A percentile compares a stretch with the other conserved stretches of the same genome.
Conservation (phyloP, 768 basidiomycete species). For the Nevesoporus exiguus region DNA sequence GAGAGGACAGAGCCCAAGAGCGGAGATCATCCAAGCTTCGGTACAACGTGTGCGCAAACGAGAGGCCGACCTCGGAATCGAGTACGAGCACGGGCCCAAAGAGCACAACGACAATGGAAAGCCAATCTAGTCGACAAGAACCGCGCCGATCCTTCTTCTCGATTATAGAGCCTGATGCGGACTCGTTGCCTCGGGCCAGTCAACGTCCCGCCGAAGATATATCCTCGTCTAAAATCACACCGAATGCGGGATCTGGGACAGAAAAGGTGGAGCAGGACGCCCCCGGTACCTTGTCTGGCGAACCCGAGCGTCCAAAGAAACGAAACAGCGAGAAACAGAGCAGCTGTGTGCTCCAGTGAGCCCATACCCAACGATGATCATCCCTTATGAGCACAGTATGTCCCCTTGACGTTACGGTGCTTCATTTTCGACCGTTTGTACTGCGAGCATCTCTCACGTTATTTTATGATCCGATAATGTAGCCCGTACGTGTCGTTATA, state of each 20-base stretch:
- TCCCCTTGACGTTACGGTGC: not conserved
- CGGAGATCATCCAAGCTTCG: conserved; percentile 36
- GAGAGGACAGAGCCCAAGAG: conserved; percentile 20
- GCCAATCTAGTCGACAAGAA: conserved; percentile 39
- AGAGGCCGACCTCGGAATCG: conserved; percentile 55
- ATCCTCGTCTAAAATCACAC: conserved; percentile 13
- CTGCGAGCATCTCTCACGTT: conserved; percentile 9
- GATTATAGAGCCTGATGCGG: conserved; percentile 28
- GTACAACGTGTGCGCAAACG: conserved; percentile 37
- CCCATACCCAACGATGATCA: not conserved
- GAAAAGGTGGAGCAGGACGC: conserved; percentile 11
- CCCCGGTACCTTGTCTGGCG: conserved; percentile 5
- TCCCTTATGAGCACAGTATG: not conserved
- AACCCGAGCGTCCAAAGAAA: conserved; percentile 27
- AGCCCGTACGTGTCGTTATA: conserved; percentile 1
- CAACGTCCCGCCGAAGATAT: conserved; percentile 21
- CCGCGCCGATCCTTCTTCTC: conserved; percentile 36
- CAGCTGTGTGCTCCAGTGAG: conserved; percentile 28
- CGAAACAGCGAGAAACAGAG: conserved; percentile 26
- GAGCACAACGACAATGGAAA: conserved; percentile 56
- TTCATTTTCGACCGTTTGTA: not conserved
- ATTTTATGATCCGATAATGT: conserved; percentile 22
- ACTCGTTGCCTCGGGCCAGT: conserved; percentile 14
- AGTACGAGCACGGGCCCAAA: conserved; percentile 57
- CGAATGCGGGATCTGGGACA: conserved; percentile 4